Evolutionary conservation across 2,329 filamentous ascomycete genomes (phyloP).

Genomic region (Xylariaceae sp.): DNA sequence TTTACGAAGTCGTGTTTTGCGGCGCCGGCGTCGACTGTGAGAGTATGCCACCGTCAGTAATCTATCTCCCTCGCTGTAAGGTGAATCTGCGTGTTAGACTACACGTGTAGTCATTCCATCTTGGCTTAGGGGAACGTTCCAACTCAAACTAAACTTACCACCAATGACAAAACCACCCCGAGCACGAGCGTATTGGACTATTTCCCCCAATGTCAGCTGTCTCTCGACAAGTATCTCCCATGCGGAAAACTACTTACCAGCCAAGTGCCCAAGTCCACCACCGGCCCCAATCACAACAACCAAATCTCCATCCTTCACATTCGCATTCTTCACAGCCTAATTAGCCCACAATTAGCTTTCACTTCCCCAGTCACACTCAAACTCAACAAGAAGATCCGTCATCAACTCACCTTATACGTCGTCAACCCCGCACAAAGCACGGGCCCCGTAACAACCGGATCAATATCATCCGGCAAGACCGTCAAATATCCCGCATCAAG

Average conservation of each 20-base stretch:
- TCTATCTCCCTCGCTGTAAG: background rate
- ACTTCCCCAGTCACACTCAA: background rate
- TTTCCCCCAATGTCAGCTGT: background rate
- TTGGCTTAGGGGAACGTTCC: too few relatives aligned
- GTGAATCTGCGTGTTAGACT: too few relatives aligned
- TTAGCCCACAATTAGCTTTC: background rate
- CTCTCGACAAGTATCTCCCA: background rate
- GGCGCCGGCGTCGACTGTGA: conserved; percentile 33
- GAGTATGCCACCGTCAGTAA: background rate
- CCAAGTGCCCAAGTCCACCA: conserved; percentile 41
- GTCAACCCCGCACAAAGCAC: conserved; percentile 40
- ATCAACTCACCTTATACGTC: conserved; percentile 36
- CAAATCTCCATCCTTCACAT: conserved; percentile 36
- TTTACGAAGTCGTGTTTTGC: conserved; percentile 36
- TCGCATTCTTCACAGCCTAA: conserved; percentile 38
- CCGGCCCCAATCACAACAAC: conserved; percentile 42
- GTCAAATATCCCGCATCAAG: conserved; percentile 41
- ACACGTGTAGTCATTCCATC: too few relatives aligned
- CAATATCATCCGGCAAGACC: conserved; percentile 37
- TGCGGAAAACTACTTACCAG: conserved; percentile 29
- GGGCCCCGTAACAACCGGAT: conserved; percentile 37
- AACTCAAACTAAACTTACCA: background rate
- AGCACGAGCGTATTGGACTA: conserved; percentile 40
- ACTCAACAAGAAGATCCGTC: background rate
- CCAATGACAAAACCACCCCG: conserved; percentile 38